These are phyloP conservation scores for Pseudocercospora pini-densiflorae DNA, from an alignment of 2,329 filamentous ascomycete genomes.

Conservation along the genomic window DNA sequence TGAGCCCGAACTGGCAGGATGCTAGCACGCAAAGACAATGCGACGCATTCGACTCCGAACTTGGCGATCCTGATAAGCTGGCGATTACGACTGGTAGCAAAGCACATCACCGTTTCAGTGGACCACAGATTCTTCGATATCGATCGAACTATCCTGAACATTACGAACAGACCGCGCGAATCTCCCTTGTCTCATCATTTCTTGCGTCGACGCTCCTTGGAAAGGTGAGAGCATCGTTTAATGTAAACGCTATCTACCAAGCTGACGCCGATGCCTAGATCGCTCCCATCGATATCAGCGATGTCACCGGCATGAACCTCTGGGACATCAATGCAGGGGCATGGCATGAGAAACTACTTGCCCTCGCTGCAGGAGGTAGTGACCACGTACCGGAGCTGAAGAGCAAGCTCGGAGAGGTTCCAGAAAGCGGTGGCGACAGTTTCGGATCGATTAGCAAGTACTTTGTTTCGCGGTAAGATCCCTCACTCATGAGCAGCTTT, in stretches of 20 bases:
- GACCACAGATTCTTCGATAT: constrained; percentile 93
- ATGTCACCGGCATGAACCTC: constrained; percentile 95
- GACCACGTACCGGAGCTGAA: constrained; percentile 68
- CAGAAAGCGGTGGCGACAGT: constrained; percentile 76
- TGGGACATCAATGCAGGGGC: constrained; percentile 80
- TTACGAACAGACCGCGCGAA: constrained; percentile 79
- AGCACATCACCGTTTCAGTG: constrained; percentile 97
- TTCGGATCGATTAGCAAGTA: constrained; percentile 78
- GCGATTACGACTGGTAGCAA: constrained; percentile 86
- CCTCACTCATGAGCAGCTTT: not conserved
- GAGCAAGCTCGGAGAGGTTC: constrained; percentile 78
- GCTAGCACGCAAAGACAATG: constrained; percentile 92
- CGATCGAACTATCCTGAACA: constrained; percentile 77
- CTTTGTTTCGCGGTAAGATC: constrained; percentile 59
- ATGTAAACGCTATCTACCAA: not conserved
- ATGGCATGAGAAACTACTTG: constrained; percentile 77
- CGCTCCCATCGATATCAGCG: constrained; percentile 89
- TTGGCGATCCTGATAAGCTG: constrained; percentile 70
- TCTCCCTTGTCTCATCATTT: constrained; percentile 95
- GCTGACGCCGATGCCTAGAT: constrained; percentile 43
- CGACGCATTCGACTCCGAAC: constrained; percentile 77
- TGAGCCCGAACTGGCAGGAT: constrained; percentile 97
- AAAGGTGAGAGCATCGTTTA: constrained; percentile 41
- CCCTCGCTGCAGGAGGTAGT: constrained; percentile 69
- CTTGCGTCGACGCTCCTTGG: constrained; percentile 89